Conservation (phyloP, 371 early-diverging fungal genomes). For the Mortierella sp. region DNA sequence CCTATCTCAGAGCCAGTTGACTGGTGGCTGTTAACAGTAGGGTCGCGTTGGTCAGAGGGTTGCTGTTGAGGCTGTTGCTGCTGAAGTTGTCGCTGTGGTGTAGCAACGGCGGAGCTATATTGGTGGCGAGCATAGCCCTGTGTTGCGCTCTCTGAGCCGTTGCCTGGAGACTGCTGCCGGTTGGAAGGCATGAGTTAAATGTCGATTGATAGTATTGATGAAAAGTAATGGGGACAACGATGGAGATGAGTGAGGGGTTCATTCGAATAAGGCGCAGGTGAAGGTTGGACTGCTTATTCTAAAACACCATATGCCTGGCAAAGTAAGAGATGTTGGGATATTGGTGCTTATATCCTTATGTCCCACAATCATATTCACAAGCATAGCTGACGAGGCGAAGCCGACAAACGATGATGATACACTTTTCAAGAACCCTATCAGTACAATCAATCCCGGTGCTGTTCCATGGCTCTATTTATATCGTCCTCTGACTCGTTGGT, state of each 20-base stretch:
- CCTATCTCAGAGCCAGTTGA: neutral
- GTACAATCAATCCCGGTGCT: neutral
- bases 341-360: too few relatives aligned
- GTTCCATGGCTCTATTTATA: neutral
- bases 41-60: conserved; percentile 4
- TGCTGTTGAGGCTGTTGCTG: neutral
- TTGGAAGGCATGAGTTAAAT: conserved; percentile 2
- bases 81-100: neutral
- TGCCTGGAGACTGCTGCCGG: conserved; percentile 4
- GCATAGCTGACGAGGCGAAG: neutral
- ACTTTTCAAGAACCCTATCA: neutral
- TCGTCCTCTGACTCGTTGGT: neutral
- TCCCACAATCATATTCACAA: neutral
- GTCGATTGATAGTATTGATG: neutral
- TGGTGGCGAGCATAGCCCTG: neutral
- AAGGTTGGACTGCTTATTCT: conserved; percentile 2
- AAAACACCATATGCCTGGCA: neutral
- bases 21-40: neutral
- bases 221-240: neutral
- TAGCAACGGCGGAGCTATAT: neutral
- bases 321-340: neutral
- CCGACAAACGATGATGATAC: neutral
- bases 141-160: neutral
- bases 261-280: conserved; percentile 4
- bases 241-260: neutral